Evolutionary conservation across 257 asterid species (phyloP), one percentile per base, ranked within the genome.

Genomic region (Ilex aquifolium): DNA sequence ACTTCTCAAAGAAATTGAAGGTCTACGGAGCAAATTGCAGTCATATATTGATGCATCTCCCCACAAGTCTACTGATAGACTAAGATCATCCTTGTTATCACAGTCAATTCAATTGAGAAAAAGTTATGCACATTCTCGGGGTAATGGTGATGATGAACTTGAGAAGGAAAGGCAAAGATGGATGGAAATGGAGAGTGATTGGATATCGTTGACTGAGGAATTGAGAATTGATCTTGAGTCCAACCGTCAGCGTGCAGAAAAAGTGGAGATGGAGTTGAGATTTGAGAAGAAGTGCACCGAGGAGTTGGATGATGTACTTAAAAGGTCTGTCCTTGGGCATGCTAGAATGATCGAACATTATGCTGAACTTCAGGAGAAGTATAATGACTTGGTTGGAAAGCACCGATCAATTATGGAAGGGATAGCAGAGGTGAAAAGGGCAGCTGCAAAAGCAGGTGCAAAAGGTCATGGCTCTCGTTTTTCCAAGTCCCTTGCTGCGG

Each of bases 101-200:
- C 95, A 85, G 67, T 90, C 99, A 36, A 72, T 84, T 66, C 96
- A 93, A 54, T 66, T 87, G 65, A 82, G 99, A 57, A 87, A 80
- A 74, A 90, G 99, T 36, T 73, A 70, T 11, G 70, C 79, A 60
- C 62, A 32, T 65, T 46, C 80, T 57, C 77, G 57, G 74, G 79
- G 76, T 17, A 67, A 67, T 27, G 78, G 64, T 13, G 82, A 65
- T 56, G 97, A 84, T 71, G 99, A 93, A 56, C 72, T 90, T 6
- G 97, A 93, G 80, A 84, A 83, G 72, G 97, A 90, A 74, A 75
- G 96, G 61, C 65, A 92, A 44, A 83, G 78, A 64, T 93, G 96
- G 97, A 85, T 83, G 74, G 99, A 93, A 71, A 90, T 87, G 95
- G 99, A 90, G 75, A 93, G 99, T 7, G 96, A 88, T 10, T 93